These are phyloP conservation scores for Colletotrichum cuscutae DNA, from an alignment of 2,329 filamentous ascomycete genomes.

Conservation along the genomic window DNA sequence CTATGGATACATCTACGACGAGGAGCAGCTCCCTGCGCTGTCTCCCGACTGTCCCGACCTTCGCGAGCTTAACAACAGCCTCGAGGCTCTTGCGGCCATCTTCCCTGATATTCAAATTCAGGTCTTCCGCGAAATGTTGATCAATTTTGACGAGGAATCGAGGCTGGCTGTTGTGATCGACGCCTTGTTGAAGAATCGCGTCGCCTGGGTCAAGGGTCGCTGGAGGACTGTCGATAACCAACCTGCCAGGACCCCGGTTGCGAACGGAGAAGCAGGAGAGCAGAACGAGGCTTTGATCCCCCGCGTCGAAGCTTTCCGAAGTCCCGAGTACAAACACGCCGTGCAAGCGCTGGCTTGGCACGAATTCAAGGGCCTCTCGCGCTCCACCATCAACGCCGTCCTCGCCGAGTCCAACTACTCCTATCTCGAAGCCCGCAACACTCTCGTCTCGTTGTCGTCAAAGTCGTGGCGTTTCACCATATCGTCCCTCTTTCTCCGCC, in stretches of 20 bases:
- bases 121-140: constrained; percentile 84
- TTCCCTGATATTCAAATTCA: constrained; percentile 86
- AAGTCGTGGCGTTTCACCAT: constrained; percentile 84
- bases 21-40: constrained; percentile 61
- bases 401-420: constrained; percentile 84
- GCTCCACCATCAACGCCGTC: constrained; percentile 80
- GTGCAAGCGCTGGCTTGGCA: constrained; percentile 75
- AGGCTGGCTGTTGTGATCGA: constrained; percentile 82
- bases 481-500: constrained; percentile 74
- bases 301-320: constrained; percentile 74
- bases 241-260: constrained; percentile 43
- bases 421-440: constrained; percentile 77
- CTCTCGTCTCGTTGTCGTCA: constrained; percentile 73
- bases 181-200: constrained; percentile 76
- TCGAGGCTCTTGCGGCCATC: constrained; percentile 75
- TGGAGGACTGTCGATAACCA: constrained; percentile 59
- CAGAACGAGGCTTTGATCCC: constrained; percentile 50
- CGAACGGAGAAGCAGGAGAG: constrained; percentile 41
- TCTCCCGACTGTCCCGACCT: constrained; percentile 69
- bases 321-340: constrained; percentile 73
- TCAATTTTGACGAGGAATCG: constrained; percentile 79
- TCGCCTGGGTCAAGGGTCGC: constrained; percentile 76
- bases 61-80: constrained; percentile 74
- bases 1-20: constrained; percentile 64
- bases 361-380: constrained; percentile 80